phyloP scores from a whole-genome alignment of 306 rosid genomes.

The Vachellia collinsii region DNA sequence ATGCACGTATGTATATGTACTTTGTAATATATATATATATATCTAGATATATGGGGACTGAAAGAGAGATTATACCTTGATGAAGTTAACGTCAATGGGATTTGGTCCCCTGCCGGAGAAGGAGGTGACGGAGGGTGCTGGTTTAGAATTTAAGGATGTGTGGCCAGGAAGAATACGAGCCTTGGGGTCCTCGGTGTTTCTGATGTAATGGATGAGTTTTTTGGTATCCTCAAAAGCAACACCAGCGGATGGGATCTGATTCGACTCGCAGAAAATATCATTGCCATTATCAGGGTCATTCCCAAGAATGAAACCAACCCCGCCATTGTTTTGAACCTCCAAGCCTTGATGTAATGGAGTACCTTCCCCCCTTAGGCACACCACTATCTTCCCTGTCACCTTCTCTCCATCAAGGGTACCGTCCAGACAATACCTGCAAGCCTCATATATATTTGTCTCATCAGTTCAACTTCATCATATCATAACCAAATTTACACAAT shows the following conservation, averaged over 20 bases:
- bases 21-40: too few species aligned
- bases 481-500: not conserved
- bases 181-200: slow-evolving; percentile 50
- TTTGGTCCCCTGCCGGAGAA: slow-evolving; percentile 96
- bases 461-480: too few species aligned
- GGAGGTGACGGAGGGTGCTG: slow-evolving; percentile 81
- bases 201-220: slow-evolving; percentile 55
- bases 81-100: slow-evolving; percentile 66
- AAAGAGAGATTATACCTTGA: slow-evolving; percentile 52
- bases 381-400: slow-evolving; percentile 71
- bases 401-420: slow-evolving; percentile 63
- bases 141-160: slow-evolving; percentile 63
- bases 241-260: slow-evolving; percentile 74
- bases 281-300: slow-evolving; percentile 52
- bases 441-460: not conserved
- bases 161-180: slow-evolving; percentile 65
- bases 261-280: slow-evolving; percentile 63
- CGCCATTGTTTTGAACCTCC: slow-evolving; percentile 80
- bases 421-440: slow-evolving; percentile 68
- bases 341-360: slow-evolving; percentile 60
- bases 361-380: slow-evolving; percentile 70
- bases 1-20: too few species aligned
- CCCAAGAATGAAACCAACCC: slow-evolving; percentile 67
- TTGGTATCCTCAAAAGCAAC: slow-evolving; percentile 53
- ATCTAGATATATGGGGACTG: too few species aligned